phyloP scores from a whole-genome alignment of 805 yeast species.

The Ogataea nonfermentans region DNA sequence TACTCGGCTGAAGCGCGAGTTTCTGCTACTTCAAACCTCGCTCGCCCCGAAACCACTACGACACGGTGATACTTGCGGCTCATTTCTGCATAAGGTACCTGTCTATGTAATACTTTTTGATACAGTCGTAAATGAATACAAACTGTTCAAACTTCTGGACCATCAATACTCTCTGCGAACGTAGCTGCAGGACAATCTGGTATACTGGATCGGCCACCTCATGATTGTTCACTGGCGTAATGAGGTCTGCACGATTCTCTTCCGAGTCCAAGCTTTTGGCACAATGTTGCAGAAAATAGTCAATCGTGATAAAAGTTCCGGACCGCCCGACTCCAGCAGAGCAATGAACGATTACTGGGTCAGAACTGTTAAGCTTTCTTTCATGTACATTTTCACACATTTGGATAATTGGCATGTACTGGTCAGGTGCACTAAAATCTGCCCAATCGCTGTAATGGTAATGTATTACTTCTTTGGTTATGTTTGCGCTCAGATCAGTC shows the following conservation, averaged over 20 bases:
- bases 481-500: slow-evolving; percentile 5
- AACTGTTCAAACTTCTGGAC: slow-evolving; percentile 53
- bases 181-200: slow-evolving; percentile 42
- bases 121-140: slow-evolving; percentile 45
- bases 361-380: slow-evolving; percentile 4
- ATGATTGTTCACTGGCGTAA: slow-evolving; percentile 22
- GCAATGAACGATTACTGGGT: slow-evolving; percentile 46
- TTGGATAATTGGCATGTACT: slow-evolving; percentile 32
- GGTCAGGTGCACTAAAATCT: slow-evolving; percentile 41
- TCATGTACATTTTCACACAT: slow-evolving; percentile 20
- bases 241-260: slow-evolving; percentile 16
- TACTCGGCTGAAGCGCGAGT: no score
- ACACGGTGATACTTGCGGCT: neutral
- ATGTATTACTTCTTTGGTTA: slow-evolving; percentile 30
- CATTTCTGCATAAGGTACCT: slow-evolving; percentile 10
- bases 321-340: slow-evolving; percentile 64
- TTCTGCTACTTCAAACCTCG: no score
- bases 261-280: slow-evolving; percentile 7
- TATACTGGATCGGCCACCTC: slow-evolving; percentile 40
- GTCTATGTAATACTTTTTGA: slow-evolving; percentile 21
- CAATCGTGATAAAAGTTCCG: slow-evolving; percentile 49
- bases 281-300: slow-evolving; percentile 33
- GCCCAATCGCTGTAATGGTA: slow-evolving; percentile 44
- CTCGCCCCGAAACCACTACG: no score
- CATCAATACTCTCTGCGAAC: slow-evolving; percentile 52